A percentile compares a stretch with the other conserved stretches of the same genome.
phyloP scores from a whole-genome alignment of 768 basidiomycete genomes.

The Mycena epipterygia region DNA sequence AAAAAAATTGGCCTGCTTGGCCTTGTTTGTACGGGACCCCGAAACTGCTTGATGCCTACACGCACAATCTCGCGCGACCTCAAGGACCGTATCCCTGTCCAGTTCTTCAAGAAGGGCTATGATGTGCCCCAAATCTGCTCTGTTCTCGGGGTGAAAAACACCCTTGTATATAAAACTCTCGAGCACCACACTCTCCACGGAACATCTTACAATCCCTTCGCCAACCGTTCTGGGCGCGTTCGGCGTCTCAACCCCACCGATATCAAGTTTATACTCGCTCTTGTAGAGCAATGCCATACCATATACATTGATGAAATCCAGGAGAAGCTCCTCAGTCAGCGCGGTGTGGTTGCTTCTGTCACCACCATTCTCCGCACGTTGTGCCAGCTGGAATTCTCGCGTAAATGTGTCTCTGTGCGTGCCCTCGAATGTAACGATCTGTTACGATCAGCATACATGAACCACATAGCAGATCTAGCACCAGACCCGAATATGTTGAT shows the following conservation, averaged over 20 bases:
- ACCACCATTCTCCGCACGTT: slow-evolving; percentile 39
- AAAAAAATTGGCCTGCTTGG: too few species aligned
- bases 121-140: slow-evolving; percentile 1
- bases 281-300: slow-evolving; percentile 11
- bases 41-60: too few species aligned
- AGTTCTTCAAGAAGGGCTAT: slow-evolving; percentile 3
- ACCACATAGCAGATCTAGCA: background rate
- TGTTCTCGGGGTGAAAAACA: slow-evolving; percentile 19
- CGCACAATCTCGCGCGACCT: too few species aligned
- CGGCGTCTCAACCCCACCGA: slow-evolving; percentile 12
- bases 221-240: slow-evolving; percentile 8
- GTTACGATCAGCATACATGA: slow-evolving; percentile 39
- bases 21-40: too few species aligned
- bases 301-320: slow-evolving; percentile 35
- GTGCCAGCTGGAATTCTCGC: slow-evolving; percentile 36
- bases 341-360: slow-evolving; percentile 29
- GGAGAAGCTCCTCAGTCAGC: slow-evolving; percentile 23
- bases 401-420: slow-evolving; percentile 39
- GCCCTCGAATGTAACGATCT: slow-evolving; percentile 46
- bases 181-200: slow-evolving; percentile 1
- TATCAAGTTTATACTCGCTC: too few species aligned
- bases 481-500: background rate
- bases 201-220: slow-evolving; percentile 12
- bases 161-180: slow-evolving; percentile 24
- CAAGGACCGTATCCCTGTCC: too few species aligned